Evolutionary conservation across 2,329 filamentous ascomycete genomes (phyloP), one percentile per base, ranked within the genome.

Genomic region (Stemphylium vesicarium): DNA sequence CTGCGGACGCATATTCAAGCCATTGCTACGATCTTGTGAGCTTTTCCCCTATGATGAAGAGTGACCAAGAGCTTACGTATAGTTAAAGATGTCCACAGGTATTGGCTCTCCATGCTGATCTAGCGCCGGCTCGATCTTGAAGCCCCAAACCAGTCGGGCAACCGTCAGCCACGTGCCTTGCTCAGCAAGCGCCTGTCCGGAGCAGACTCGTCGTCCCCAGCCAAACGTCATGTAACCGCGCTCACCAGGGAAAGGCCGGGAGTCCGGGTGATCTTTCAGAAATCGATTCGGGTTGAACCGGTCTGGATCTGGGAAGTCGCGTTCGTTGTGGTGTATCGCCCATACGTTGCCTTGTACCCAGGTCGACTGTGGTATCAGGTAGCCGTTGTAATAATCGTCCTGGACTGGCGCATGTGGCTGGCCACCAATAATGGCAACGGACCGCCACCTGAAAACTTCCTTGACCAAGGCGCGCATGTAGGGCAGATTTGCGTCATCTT

Each of bases 91-190:
- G 56, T 86, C 83, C 35, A 86, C 81, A 1, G 81, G 78, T 15
- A 83, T 75, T 15, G 78, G 75, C 20, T 76, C 78, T 0, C 82
- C 82, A 26, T 72, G 57, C 24, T 64, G 63, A 63, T 79, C 76
- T 11, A 76, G 50, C 29, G 70, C 75, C 39, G 78, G 76, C 47
- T 76, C 68, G 52, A 86, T 81, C 50, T 78, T 76, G 63, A 86
- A 87, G 0, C 78, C 84, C 83, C 85, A 87, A 6, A 87, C 73
- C 24, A 86, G 63, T 12, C 84, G 74, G 8, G 82, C 81, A 39
- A 87, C 77, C 0, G 81, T 84, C 62, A 87, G 80, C 78, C 83
- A 86, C 0, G 83, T 83, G 5, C 84, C 83, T 63, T 85, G 82
- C 69, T 87, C 84, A 1, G 84, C 84, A 15, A 87, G 74, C 47